A percentile compares a stretch with the other conserved stretches of the same genome.
Evolutionary conservation across 306 rosid genomes (phyloP).

Genomic region (Rubus idaeus): DNA sequence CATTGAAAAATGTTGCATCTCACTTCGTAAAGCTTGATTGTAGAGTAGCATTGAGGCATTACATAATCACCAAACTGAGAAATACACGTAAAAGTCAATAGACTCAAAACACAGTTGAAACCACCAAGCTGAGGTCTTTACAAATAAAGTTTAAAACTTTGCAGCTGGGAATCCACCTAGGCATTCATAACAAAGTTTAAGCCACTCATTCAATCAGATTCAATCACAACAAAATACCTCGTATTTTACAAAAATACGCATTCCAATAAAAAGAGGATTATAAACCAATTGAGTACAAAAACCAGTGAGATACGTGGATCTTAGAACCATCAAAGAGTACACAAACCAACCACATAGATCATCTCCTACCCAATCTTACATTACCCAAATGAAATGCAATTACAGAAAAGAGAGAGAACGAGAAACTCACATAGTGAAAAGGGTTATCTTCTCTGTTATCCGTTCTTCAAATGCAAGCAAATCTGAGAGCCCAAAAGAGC

Average conservation of each 20-base stretch:
- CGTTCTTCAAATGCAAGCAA: constrained; percentile 10
- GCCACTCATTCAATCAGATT: constrained; percentile 10
- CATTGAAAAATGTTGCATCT: not conserved
- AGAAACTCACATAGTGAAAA: constrained; percentile 11
- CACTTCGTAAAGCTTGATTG: not conserved
- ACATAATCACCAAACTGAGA: not conserved
- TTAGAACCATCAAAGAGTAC: not conserved
- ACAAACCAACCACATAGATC: constrained; percentile 6
- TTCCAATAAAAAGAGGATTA: not conserved
- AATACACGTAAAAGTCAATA: not conserved
- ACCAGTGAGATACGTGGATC: not conserved
- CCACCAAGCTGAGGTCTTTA: constrained; percentile 12
- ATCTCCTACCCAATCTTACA: not conserved
- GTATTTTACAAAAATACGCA: not conserved
- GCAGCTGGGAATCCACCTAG: not conserved
- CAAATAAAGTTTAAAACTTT: not conserved
- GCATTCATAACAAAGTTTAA: not conserved
- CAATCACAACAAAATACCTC: not conserved
- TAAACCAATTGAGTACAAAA: not conserved
- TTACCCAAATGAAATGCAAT: constrained; percentile 2
- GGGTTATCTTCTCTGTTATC: constrained; percentile 14
- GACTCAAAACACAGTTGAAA: constrained; percentile 3
- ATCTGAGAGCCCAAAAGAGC: constrained; percentile 20
- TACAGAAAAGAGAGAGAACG: not conserved
- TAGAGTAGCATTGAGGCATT: not conserved